Evolutionary conservation across 306 rosid species (phyloP).

Genomic region (Alnus rubra): DNA sequence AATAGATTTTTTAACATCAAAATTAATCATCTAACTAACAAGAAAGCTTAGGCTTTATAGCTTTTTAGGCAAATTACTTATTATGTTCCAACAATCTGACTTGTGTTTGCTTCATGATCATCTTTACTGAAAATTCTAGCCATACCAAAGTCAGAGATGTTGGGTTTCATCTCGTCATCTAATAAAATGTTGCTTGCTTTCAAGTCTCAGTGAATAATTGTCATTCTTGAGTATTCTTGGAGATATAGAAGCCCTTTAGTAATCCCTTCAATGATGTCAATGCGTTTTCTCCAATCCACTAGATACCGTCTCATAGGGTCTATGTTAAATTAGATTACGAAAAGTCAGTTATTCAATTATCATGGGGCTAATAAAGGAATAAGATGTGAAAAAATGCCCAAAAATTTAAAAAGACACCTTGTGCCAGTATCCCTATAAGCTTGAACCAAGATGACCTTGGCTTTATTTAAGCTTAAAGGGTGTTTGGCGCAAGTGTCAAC

Average conservation of each 20-base stretch:
- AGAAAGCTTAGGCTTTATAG: background rate
- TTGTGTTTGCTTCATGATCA: slow-evolving; percentile 33
- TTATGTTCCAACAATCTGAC: slow-evolving; percentile 41
- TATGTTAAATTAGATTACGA: background rate
- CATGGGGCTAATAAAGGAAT: background rate
- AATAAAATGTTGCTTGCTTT: slow-evolving; percentile 42
- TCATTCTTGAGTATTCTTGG: slow-evolving; percentile 37
- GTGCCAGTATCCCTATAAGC: background rate
- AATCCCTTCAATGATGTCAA: slow-evolving; percentile 36
- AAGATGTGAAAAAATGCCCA: background rate
- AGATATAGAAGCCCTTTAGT: slow-evolving; percentile 43
- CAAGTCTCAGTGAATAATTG: slow-evolving; percentile 34
- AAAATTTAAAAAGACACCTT: background rate
- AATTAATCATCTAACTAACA: background rate
- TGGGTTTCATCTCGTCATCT: slow-evolving; percentile 22
- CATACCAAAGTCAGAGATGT: slow-evolving; percentile 42
- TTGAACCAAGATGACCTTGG: no score
- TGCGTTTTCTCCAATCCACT: slow-evolving; percentile 33
- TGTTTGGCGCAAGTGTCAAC: background rate
- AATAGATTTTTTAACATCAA: background rate
- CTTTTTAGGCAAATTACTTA: background rate
- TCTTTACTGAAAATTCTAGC: slow-evolving; percentile 29
- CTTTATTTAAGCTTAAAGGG: background rate
- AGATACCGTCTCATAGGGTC: slow-evolving; percentile 12
- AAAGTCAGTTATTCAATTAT: no score